Evolutionary conservation across 495 filamentous ascomycete species (phyloP).

Genomic region (Xylaria bambusicola): DNA sequence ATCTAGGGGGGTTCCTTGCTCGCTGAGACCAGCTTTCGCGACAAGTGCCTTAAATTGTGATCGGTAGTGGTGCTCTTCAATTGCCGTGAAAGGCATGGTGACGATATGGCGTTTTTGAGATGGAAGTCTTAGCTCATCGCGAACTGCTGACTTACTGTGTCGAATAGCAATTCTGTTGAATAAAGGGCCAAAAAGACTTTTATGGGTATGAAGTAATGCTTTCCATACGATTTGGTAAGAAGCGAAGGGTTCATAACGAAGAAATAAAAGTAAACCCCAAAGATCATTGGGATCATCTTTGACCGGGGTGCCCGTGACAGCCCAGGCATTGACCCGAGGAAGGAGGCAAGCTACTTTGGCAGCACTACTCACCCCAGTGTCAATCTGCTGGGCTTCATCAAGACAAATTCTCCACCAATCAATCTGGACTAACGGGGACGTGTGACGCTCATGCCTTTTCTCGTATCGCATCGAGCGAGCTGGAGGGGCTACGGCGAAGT

Average conservation of each 20-base stretch:
- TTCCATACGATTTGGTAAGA: constrained; percentile 65
- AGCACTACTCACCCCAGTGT: constrained; percentile 80
- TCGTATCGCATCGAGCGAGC: constrained; percentile 65
- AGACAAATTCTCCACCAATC: constrained; percentile 92
- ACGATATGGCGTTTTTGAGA: constrained; percentile 83
- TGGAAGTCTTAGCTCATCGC: constrained; percentile 71
- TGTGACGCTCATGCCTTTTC: constrained; percentile 65
- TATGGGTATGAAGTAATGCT: constrained; percentile 59
- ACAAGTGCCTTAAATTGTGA: constrained; percentile 73
- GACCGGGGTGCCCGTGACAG: constrained; percentile 88
- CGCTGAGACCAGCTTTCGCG: constrained; percentile 63
- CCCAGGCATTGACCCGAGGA: constrained; percentile 86
- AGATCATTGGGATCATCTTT: constrained; percentile 74
- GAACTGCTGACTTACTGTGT: constrained; percentile 80
- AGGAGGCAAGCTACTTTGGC: constrained; percentile 78
- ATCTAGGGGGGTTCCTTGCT: constrained; percentile 59
- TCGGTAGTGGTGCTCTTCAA: constrained; percentile 87
- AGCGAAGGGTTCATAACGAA: constrained; percentile 75
- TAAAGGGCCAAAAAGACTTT: constrained; percentile 61
- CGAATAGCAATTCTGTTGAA: constrained; percentile 72
- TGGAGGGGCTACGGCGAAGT: constrained; percentile 67
- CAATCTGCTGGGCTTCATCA: constrained; percentile 96
- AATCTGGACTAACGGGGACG: constrained; percentile 75
- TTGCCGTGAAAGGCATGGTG: constrained; percentile 80
- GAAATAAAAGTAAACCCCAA: constrained; percentile 74